Evolutionary conservation across 73 alveolate genomes (phyloP).

Genomic region (Stentor roeselii): DNA sequence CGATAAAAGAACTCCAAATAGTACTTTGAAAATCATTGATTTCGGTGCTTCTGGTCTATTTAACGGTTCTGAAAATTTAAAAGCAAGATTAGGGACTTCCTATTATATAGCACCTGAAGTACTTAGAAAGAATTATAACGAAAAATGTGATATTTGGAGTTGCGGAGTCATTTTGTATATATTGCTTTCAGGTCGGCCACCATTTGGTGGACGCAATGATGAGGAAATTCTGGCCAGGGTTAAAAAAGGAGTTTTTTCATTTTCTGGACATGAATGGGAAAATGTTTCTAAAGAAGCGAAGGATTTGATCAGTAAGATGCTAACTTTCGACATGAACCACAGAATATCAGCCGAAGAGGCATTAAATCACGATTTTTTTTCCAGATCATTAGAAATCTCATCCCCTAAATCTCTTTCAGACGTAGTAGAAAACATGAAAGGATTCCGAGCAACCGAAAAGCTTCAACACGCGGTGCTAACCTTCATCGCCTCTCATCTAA

Average conservation of each 20-base stretch:
- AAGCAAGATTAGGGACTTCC: constrained; percentile 88
- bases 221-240: constrained; percentile 57
- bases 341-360: constrained; percentile 59
- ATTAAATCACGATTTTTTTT: constrained; percentile 55
- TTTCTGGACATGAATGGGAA: constrained; percentile 39
- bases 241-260: constrained; percentile 50
- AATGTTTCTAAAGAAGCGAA: constrained; percentile 54
- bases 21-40: constrained; percentile 37
- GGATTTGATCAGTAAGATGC: constrained; percentile 52
- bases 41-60: constrained; percentile 62
- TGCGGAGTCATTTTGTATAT: constrained; percentile 76
- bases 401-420: not conserved
- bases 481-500: not conserved
- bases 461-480: constrained; percentile 25
- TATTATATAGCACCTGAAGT: constrained; percentile 91
- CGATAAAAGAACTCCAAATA: constrained; percentile 28
- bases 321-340: constrained; percentile 40
- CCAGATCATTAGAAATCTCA: not conserved
- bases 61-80: constrained; percentile 60
- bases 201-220: constrained; percentile 62
- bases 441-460: not conserved
- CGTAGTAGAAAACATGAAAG: not conserved
- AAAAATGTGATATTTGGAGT: constrained; percentile 90
- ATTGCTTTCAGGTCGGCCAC: constrained; percentile 73
- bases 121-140: constrained; percentile 53